Base-by-base conservation (phyloP, 345 rosid species). In the Stellera chamaejasme region DNA sequence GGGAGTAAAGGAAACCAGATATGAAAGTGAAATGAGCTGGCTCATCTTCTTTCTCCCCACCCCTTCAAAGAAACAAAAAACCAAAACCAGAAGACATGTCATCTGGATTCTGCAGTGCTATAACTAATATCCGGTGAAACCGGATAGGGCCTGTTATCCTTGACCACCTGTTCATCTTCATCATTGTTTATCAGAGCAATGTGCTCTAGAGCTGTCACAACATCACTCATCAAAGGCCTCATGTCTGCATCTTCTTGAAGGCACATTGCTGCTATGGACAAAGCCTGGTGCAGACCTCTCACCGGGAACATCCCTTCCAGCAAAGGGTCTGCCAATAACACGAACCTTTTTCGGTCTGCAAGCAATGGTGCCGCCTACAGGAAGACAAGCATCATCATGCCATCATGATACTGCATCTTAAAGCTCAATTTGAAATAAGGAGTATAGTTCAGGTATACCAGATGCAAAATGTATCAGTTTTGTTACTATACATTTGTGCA, bases 221-320 rank as follows among this genome's bases (percentile, higher is more conserved):
- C 96, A 61, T 88, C 96, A 13, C 87, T 80, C 85, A 88, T 88
- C 69, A 74, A 50, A 8, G 96, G 96, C 54, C 96, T 55, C 2
- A 77, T 77, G 4, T 39, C 45, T 43, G 80, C 96, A 61, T 82
- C 96, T 60, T 82, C 96, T 66, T 87, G 96, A 15, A 87, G 78
- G 60, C 96, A 87, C 96, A 87, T 82, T 8, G 92, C 87, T 67
- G 96, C 89, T 5, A 87, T 67, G 19, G 92, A 92, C 64, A 87
- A 85, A 41, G 92, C 92, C 74, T 84, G 92, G 69, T 82, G 75
- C 32, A 87, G 73, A 54, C 74, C 80, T 58, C 77, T 87, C 13
- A 66, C 11, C 0, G 89, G 87, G 50, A 69, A 87, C 28, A 77
- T 72, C 10, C 75, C 87, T 48, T 72, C 74, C 11, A 87, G 78